Evolutionary conservation across 495 filamentous ascomycete species (phyloP).

Genomic region (Annulohypoxylon bovei): DNA sequence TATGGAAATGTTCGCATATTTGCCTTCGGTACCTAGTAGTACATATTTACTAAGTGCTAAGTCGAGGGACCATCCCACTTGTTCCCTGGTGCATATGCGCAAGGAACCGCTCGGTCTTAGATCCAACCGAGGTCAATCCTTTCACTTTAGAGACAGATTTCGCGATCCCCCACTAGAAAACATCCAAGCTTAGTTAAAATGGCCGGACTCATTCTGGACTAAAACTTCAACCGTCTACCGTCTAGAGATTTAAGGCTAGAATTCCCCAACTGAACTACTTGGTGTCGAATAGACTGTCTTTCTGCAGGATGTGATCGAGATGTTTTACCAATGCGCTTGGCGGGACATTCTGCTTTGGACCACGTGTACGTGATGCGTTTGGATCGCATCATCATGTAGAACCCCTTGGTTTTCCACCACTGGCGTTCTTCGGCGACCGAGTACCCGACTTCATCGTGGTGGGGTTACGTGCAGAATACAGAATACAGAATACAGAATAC

Average conservation of each 20-base stretch:
- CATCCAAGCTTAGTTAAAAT: background rate
- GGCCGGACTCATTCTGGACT: background rate
- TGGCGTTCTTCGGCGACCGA: conserved; percentile 30
- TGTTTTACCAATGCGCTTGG: background rate
- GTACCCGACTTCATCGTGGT: conserved; percentile 23
- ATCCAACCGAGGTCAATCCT: conserved; percentile 32
- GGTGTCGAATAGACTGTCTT: background rate
- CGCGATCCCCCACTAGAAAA: background rate
- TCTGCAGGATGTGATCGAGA: background rate
- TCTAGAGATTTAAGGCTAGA: background rate
- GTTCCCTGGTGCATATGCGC: background rate
- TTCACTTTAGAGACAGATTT: background rate
- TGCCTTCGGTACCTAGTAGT: too few species aligned
- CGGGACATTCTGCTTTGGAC: background rate
- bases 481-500: too few species aligned
- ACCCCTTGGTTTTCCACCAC: conserved; percentile 14
- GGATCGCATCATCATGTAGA: conserved; percentile 24
- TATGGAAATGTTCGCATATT: too few species aligned
- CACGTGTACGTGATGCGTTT: background rate
- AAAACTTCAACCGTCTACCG: background rate
- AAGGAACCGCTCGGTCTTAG: conserved; percentile 23
- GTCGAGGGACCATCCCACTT: background rate
- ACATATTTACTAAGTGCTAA: too few species aligned
- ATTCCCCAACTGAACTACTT: background rate
- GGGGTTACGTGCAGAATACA: conserved; percentile 1